phyloP scores from a whole-genome alignment of 352 stramenopile genomes.

The Globisporangium ultimum region DNA sequence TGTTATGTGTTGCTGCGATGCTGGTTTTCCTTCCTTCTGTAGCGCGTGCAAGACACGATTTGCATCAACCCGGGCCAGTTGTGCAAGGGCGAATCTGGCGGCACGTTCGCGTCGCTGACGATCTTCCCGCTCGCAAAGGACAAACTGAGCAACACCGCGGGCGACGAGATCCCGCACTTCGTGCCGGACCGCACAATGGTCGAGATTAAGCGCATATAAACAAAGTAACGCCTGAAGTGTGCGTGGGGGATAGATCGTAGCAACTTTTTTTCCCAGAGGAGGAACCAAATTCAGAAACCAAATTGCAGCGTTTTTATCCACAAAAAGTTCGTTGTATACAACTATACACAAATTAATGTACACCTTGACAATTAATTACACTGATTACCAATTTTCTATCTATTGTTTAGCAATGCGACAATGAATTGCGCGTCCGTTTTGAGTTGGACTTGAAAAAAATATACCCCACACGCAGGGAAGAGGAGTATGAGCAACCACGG shows the following conservation, averaged over 20 bases:
- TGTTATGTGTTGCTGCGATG: not conserved
- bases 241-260: no score
- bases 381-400: no score
- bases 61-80: slow-evolving; percentile 95
- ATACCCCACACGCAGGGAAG: no score
- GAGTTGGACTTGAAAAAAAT: no score
- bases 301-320: not conserved
- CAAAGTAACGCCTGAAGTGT: not conserved
- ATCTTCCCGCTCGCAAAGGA: slow-evolving; percentile 90
- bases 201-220: slow-evolving; percentile 90
- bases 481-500: no score
- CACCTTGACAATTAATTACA: no score
- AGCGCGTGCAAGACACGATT: slow-evolving; percentile 89
- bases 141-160: slow-evolving; percentile 40
- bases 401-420: no score
- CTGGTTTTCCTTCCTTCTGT: slow-evolving; percentile 26
- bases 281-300: not conserved
- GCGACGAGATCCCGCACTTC: slow-evolving; percentile 59
- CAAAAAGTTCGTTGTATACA: no score
- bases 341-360: no score
- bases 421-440: no score
- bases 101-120: slow-evolving; percentile 91
- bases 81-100: slow-evolving; percentile 91
- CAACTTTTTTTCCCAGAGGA: no score
- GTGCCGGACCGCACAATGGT: slow-evolving; percentile 87